Base-by-base conservation (phyloP, 805 yeast species). In the Vanderwaltozyma verrucispora region DNA sequence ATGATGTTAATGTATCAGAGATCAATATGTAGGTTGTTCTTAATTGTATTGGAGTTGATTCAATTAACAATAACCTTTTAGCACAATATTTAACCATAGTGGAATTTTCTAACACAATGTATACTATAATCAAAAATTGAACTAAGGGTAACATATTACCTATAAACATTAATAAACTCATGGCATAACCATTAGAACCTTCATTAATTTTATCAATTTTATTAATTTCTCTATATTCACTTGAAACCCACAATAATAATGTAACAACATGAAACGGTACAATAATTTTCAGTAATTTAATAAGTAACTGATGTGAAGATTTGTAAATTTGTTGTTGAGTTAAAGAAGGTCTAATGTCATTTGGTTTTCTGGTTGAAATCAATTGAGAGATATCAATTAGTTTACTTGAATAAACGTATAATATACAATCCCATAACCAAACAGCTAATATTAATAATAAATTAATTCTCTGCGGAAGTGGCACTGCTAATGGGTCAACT, bases 1-100 rank as follows among this genome's bases (percentile, higher is more conserved):
- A 86, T 0, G 96, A 86, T 0, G 94, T 81, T 32, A 92, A 64
- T 5, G 87, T 76, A 62, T 89, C 98, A 7, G 95, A 75, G 12
- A 88, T 56, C 33, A 92, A 59, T 28, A 89, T 82, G 54, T 89
- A 96, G 38, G 54, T 62, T 35, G 56, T 73, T 67, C 55, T 63
- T 56, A 42, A 53, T 38, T 52, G 46, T 35, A 43, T 21, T 34
- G 54, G 44, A 46, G 46, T 34, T 59, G 71, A 44, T 55, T 62
- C 47, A 68, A 58, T 28, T 68, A 50, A 17, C 53, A 52, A 32
- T 41, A 51, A 35, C 65, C 59, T 13, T 67, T 54, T 26, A 52
- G 45, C 2, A 54, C 38, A 32, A 71, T 55, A 29, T 68, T 63
- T 4, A 61, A 44, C 33, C 65, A 55, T 6, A 73, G 73, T 13